phyloP scores from a whole-genome alignment of 768 basidiomycete genomes.

The Dacryopinax primogenitus region DNA sequence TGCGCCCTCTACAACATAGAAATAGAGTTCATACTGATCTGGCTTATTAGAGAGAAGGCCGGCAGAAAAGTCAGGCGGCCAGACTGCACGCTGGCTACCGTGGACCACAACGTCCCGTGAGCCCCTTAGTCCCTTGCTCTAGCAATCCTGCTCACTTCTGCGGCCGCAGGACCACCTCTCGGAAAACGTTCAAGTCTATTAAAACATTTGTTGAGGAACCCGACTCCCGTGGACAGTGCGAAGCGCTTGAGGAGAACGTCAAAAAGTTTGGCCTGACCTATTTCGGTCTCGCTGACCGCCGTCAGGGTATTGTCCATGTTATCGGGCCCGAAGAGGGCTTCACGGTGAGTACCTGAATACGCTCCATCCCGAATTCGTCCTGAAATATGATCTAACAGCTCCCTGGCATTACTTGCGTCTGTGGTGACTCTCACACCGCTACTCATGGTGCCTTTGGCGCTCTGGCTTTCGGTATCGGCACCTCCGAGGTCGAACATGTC shows the following conservation, averaged over 20 bases:
- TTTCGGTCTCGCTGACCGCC: constrained; percentile 78
- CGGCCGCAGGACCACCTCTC: constrained; percentile 45
- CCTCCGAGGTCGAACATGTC: constrained; percentile 88
- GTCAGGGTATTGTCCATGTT: constrained; percentile 79
- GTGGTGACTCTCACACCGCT: constrained; percentile 87
- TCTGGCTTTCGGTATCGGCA: constrained; percentile 85
- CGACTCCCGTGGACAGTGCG: constrained; percentile 72
- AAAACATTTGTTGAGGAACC: constrained; percentile 67
- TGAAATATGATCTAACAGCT: constrained; percentile 31
- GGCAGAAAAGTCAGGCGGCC: constrained; percentile 65
- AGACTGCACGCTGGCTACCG: constrained; percentile 79
- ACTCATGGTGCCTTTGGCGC: constrained; percentile 91
- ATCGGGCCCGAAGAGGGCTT: constrained; percentile 93
- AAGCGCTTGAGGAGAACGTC: constrained; percentile 76
- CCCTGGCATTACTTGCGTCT: constrained; percentile 70
- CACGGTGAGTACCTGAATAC: constrained; percentile 38
- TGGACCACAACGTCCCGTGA: constrained; percentile 80
- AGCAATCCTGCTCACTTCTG: neutral
- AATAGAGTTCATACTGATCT: constrained; percentile 10
- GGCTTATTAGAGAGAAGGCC: constrained; percentile 47
- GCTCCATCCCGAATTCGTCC: neutral
- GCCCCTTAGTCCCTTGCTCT: constrained; percentile 23
- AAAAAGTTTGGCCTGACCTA: constrained; percentile 86
- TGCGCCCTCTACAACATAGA: constrained; percentile 22
- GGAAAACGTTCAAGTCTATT: constrained; percentile 62